Conservation (phyloP, 2,329 filamentous ascomycete genomes). For the Apiospora marii region DNA sequence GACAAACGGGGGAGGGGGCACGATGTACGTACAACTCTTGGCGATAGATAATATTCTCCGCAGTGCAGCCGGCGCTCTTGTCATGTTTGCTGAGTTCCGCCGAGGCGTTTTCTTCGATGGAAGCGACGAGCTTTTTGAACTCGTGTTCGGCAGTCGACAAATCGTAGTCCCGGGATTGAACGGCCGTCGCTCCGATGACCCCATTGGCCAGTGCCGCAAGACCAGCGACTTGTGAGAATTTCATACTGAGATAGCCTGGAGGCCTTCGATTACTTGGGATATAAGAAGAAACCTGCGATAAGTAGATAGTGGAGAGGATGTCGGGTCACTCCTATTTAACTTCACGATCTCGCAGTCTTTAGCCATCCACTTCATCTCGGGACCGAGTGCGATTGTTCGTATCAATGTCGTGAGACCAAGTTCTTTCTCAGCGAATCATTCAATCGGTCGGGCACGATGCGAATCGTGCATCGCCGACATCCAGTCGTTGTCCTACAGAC, state of each 20-base stretch:
- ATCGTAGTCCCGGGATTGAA: neutral
- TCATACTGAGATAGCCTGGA: neutral
- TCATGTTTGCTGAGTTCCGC: neutral
- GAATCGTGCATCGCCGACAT: neutral
- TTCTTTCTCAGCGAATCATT: neutral
- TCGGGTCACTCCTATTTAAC: neutral
- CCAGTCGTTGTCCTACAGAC: neutral
- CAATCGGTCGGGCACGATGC: neutral
- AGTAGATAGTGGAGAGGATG: neutral
- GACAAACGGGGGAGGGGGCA: too few species aligned
- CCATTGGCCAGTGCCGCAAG: neutral
- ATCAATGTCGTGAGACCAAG: neutral
- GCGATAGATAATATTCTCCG: neutral
- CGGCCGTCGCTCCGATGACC: neutral
- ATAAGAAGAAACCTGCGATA: neutral
- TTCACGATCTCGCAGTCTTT: neutral
- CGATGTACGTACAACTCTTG: neutral
- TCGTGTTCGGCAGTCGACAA: neutral
- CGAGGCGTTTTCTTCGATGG: neutral
- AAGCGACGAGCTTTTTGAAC: neutral
- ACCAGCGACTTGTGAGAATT: neutral
- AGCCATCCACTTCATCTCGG: neutral
- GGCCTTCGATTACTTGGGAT: neutral
- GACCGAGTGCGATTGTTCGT: neutral
- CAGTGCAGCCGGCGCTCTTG: neutral